phyloP scores from a whole-genome alignment of 768 basidiomycete species.

The Lentinula guzmanii region DNA sequence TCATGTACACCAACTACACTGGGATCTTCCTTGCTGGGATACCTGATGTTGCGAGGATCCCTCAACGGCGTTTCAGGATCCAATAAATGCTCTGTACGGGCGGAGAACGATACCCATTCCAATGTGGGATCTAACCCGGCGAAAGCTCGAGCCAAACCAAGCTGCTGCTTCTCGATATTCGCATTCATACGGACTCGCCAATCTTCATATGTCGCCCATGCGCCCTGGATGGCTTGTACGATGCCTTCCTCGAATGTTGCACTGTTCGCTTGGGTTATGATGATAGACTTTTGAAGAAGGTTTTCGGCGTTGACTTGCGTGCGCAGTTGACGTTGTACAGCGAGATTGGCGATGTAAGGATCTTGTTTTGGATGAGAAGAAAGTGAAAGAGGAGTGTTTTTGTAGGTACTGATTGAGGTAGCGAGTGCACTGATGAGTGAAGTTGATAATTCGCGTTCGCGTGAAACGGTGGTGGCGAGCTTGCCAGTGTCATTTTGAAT shows the following conservation, averaged over 20 bases:
- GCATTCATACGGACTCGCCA: conserved; percentile 80
- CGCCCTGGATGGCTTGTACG: conserved; percentile 90
- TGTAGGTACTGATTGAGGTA: conserved; percentile 82
- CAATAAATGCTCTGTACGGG: conserved; percentile 88
- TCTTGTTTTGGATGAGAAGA: conserved; percentile 34
- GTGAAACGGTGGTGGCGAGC: conserved; percentile 84
- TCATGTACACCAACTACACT: conserved; percentile 81
- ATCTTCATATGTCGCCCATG: conserved; percentile 96
- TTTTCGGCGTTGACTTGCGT: conserved; percentile 98
- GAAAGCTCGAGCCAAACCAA: conserved; percentile 66
- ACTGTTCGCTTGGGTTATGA: conserved; percentile 97
- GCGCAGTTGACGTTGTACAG: conserved; percentile 74
- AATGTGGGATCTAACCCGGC: conserved; percentile 74
- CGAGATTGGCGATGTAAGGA: conserved; percentile 58
- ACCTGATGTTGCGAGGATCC: conserved; percentile 68
- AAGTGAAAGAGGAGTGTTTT: conserved; percentile 90
- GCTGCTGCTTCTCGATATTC: conserved; percentile 72
- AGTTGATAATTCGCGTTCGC: conserved; percentile 85
- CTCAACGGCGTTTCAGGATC: conserved; percentile 95
- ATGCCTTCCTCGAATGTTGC: conserved; percentile 97
- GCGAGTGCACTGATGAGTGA: conserved; percentile 84
- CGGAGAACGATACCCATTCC: conserved; percentile 96
- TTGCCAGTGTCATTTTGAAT: conserved; percentile 96
- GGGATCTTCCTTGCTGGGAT: conserved; percentile 90
- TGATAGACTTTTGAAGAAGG: conserved; percentile 91